These are phyloP conservation scores for Berberis vulgaris DNA, from an alignment of 164 flowering plant genomes.

Conservation along the genomic window DNA sequence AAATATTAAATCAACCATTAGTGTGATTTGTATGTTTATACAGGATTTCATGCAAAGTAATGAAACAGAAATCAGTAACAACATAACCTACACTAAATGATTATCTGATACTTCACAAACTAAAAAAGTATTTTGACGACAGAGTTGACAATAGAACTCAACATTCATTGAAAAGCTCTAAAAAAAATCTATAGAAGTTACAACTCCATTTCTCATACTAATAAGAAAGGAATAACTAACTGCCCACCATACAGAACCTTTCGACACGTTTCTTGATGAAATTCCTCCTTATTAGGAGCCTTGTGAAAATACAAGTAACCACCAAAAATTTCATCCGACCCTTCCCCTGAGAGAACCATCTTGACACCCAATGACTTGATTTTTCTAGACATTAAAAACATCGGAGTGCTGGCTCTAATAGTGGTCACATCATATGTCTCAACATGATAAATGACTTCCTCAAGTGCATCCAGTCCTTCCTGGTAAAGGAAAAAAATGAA, in stretches of 20 bases:
- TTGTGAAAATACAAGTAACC: slow-evolving; percentile 91
- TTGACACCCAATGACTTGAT: slow-evolving; percentile 95
- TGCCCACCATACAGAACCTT: not conserved
- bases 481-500: slow-evolving; percentile 21
- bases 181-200: not conserved
- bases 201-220: not conserved
- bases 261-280: slow-evolving; percentile 77
- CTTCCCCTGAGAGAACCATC: slow-evolving; percentile 97
- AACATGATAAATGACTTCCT: slow-evolving; percentile 88
- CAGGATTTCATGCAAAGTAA: not conserved
- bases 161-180: not conserved
- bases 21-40: not conserved
- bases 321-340: slow-evolving; percentile 92
- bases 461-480: slow-evolving; percentile 95
- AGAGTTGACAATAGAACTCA: no score
- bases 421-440: slow-evolving; percentile 99
- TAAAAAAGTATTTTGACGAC: no score
- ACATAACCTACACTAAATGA: not conserved
- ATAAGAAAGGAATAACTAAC: no score
- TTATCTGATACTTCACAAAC: no score
- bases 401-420: slow-evolving; percentile 95
- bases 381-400: slow-evolving; percentile 95
- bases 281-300: slow-evolving; percentile 91
- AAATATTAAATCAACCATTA: slow-evolving; percentile 14
- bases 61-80: not conserved